A percentile compares a stretch with the other conserved stretches of the same genome.
Conservation (phyloP, 805 yeast species). For the Starmerella apis region DNA sequence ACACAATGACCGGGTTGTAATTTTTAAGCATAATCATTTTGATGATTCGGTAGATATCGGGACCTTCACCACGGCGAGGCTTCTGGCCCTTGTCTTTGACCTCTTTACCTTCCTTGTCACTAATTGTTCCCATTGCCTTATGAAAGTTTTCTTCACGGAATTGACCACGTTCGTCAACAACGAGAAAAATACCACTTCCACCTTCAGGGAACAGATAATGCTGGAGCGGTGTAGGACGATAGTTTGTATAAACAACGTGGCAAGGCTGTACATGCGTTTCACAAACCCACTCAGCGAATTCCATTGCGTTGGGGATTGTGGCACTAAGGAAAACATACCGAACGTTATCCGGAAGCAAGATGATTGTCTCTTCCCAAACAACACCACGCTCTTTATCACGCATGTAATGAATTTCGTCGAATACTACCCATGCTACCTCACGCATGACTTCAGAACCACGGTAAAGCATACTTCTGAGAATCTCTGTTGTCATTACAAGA, state of each 20-base stretch:
- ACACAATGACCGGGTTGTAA: slow-evolving; percentile 95
- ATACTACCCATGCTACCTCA: slow-evolving; percentile 97
- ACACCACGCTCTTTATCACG: slow-evolving; percentile 97
- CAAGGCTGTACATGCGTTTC: slow-evolving; percentile 93
- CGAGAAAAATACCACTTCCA: slow-evolving; percentile 94
- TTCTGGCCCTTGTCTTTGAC: slow-evolving; percentile 74
- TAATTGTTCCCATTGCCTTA: slow-evolving; percentile 91
- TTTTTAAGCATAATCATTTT: slow-evolving; percentile 96
- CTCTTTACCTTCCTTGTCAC: slow-evolving; percentile 61
- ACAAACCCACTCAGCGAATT: slow-evolving; percentile 97
- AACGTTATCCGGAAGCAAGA: slow-evolving; percentile 89
- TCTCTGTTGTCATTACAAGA: slow-evolving; percentile 97
- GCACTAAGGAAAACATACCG: slow-evolving; percentile 90
- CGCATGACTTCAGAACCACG: slow-evolving; percentile 97
- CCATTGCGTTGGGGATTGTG: slow-evolving; percentile 96
- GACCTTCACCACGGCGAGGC: slow-evolving; percentile 86
- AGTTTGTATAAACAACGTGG: slow-evolving; percentile 96
- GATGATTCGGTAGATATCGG: slow-evolving; percentile 92
- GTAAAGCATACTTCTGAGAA: slow-evolving; percentile 90
- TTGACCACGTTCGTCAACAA: slow-evolving; percentile 92
- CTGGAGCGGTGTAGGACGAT: slow-evolving; percentile 97
- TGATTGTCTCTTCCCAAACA: slow-evolving; percentile 98
- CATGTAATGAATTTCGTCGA: slow-evolving; percentile 98
- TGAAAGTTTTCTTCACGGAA: slow-evolving; percentile 97
- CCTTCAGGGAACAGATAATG: slow-evolving; percentile 97